phyloP scores from a whole-genome alignment of 176 grass and related monocot genomes.

The Oryza rufipogon region DNA sequence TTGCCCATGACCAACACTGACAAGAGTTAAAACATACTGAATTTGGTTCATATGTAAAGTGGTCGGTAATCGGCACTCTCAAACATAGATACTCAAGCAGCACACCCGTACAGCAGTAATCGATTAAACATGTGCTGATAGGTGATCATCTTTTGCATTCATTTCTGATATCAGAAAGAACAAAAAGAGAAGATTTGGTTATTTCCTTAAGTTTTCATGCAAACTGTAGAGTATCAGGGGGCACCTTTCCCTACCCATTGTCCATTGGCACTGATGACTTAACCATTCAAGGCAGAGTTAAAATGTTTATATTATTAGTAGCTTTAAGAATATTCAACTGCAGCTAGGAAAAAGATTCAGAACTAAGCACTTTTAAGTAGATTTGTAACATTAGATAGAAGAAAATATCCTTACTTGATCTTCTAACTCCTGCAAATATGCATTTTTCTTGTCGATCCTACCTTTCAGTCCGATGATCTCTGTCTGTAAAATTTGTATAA shows the following conservation, averaged over 20 bases:
- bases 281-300: neutral
- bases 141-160: neutral
- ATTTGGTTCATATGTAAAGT: neutral
- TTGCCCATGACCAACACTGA: neutral
- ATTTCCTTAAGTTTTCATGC: neutral
- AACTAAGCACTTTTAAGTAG: constrained; percentile 9
- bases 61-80: neutral
- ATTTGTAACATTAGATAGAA: neutral
- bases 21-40: neutral
- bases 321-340: neutral
- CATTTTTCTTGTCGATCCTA: constrained; percentile 82
- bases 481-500: constrained; percentile 54
- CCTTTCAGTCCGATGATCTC: constrained; percentile 68
- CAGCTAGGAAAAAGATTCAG: constrained; percentile 21
- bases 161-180: neutral
- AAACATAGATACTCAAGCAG: neutral
- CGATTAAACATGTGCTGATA: neutral
- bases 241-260: neutral
- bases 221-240: neutral
- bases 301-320: constrained; percentile 4
- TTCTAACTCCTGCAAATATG: constrained; percentile 94
- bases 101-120: constrained; percentile 7
- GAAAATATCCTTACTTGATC: constrained; percentile 78
- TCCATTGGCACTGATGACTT: neutral
- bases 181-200: neutral